Evolutionary conservation across 2,329 filamentous ascomycete species (phyloP).

Genomic region (Xylaria sp.): DNA sequence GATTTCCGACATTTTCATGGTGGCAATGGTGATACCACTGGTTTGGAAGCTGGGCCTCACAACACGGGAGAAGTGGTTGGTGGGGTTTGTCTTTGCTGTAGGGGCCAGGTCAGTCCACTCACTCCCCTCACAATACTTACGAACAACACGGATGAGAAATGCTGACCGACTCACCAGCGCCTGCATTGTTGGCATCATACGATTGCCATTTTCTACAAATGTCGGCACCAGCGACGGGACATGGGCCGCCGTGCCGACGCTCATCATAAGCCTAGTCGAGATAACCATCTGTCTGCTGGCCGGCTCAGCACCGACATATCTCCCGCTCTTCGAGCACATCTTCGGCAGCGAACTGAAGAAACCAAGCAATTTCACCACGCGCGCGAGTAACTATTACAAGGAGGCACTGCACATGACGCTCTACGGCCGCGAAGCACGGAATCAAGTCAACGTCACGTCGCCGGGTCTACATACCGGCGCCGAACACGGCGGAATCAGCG

Average conservation of each 20-base stretch:
- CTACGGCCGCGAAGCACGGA: slow-evolving; percentile 5
- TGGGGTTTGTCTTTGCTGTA: slow-evolving; percentile 1
- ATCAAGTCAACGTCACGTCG: slow-evolving; percentile 12
- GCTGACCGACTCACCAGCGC: slow-evolving; percentile 4
- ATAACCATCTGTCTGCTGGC: slow-evolving; percentile 14
- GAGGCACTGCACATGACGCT: slow-evolving; percentile 11
- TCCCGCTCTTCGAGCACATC: slow-evolving; percentile 6
- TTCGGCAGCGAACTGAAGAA: neutral
- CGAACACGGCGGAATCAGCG: slow-evolving; percentile 9
- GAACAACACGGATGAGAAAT: neutral
- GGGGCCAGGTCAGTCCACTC: slow-evolving; percentile 11
- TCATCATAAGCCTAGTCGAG: slow-evolving; percentile 12
- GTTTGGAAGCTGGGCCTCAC: slow-evolving; percentile 1
- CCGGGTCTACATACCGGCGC: slow-evolving; percentile 7
- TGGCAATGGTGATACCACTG: slow-evolving; percentile 7
- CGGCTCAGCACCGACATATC: slow-evolving; percentile 14
- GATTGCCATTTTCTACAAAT: slow-evolving; percentile 11
- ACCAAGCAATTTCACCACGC: neutral
- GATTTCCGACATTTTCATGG: slow-evolving; percentile 4
- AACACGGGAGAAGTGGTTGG: slow-evolving; percentile 9
- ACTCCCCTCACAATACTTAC: neutral
- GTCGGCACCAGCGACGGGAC: slow-evolving; percentile 9
- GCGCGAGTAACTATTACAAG: neutral
- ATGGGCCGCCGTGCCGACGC: slow-evolving; percentile 7
- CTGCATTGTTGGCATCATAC: slow-evolving; percentile 13